Evolutionary conservation across 1,284 basidiomycete genomes (phyloP).

Genomic region (Ganoderma meredithae): DNA sequence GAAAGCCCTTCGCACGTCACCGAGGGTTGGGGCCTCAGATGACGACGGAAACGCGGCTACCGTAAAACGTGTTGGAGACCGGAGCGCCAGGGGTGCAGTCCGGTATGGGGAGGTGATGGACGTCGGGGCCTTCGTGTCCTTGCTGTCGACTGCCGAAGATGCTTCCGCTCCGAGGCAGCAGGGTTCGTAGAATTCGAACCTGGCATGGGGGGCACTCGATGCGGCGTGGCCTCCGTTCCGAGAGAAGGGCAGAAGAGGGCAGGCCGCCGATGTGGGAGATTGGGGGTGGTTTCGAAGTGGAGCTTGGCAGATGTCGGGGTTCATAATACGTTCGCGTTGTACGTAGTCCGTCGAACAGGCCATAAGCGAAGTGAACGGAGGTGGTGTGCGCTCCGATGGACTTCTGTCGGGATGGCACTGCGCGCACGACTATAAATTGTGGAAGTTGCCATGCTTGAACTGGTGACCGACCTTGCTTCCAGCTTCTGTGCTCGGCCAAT

Average conservation of each 20-base stretch:
- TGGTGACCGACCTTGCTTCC: slow-evolving; percentile 9
- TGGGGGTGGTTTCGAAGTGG: not conserved
- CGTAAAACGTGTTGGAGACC: slow-evolving; percentile 17
- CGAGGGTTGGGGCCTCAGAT: slow-evolving; percentile 12
- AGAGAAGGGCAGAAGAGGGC: slow-evolving; percentile 2
- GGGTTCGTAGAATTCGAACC: slow-evolving; percentile 3
- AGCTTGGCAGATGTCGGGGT: not conserved
- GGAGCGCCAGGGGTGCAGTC: slow-evolving; percentile 21
- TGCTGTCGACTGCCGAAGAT: slow-evolving; percentile 32
- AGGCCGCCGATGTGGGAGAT: not conserved
- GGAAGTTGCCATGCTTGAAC: not conserved
- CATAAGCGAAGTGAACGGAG: slow-evolving; percentile 15
- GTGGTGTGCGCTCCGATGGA: slow-evolving; percentile 15
- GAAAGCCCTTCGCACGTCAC: not conserved
- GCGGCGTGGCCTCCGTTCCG: slow-evolving; percentile 4
- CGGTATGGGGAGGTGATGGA: slow-evolving; percentile 51
- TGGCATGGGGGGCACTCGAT: not conserved
- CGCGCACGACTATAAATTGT: slow-evolving; percentile 16
- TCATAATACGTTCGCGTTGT: not conserved
- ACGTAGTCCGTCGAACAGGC: not conserved
- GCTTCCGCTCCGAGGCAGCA: slow-evolving; percentile 8
- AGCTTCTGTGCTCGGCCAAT: slow-evolving; percentile 6
- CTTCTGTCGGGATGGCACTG: not conserved
- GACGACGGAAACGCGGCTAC: slow-evolving; percentile 12
- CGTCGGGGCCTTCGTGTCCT: slow-evolving; percentile 43